phyloP scores from a whole-genome alignment of 306 rosid genomes.

The Phaseolus lunatus region DNA sequence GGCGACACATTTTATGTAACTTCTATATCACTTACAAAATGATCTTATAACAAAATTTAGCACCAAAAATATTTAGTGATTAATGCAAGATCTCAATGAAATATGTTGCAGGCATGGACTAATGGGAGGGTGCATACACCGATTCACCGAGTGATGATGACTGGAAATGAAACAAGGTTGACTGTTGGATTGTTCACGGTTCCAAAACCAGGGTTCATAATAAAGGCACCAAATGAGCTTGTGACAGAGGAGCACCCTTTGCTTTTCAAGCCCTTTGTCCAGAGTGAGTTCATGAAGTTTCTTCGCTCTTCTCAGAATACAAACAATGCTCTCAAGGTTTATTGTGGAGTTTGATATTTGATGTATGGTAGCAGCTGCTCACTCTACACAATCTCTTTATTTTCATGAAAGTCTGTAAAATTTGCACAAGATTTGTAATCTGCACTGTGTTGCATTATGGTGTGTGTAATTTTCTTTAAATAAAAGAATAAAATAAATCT shows the following conservation, averaged over 20 bases:
- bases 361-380: neutral
- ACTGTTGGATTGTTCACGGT: constrained; percentile 60
- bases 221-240: constrained; percentile 64
- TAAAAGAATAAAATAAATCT: no score
- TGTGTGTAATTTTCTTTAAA: no score
- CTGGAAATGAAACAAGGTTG: constrained; percentile 60
- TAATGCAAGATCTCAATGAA: neutral
- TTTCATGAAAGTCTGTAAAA: neutral
- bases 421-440: neutral
- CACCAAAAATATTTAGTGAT: neutral
- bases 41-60: neutral
- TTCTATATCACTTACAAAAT: neutral
- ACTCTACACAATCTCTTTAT: neutral
- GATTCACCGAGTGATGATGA: constrained; percentile 62
- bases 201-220: constrained; percentile 54
- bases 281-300: constrained; percentile 57
- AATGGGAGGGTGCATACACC: constrained; percentile 67
- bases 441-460: no score
- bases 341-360: constrained; percentile 52
- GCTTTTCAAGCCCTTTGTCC: constrained; percentile 63
- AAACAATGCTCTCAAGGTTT: constrained; percentile 51
- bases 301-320: constrained; percentile 46
- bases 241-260: constrained; percentile 70
- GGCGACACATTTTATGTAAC: constrained; percentile 65
- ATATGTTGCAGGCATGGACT: constrained; percentile 65